Base-by-base conservation (phyloP, 2,329 filamentous ascomycete species). In the Penicillium sp. region DNA sequence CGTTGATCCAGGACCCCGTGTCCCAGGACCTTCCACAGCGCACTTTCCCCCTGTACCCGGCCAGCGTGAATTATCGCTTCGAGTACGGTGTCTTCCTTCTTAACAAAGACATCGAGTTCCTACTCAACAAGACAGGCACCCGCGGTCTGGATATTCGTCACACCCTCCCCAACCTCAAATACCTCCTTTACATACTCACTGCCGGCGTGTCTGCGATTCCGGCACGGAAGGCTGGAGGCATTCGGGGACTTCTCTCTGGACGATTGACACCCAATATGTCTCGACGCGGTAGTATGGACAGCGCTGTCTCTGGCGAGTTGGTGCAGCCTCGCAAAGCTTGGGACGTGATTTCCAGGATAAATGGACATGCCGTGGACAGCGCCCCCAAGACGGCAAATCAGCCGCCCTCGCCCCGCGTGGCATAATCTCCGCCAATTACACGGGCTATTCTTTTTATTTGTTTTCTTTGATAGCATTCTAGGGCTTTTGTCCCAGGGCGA, bases 71-170 rank as follows among this genome's bases (percentile, higher is more conserved):
- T 41, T 97, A 92, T 75, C 86, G 92, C 2, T 97, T 97, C 70
- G 92, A 97, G 63, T 99, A 97, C 69, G 94, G 81, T 10, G 94
- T 96, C 67, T 99, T 97, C 64, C 76, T 97, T n/a, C 80, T 99
- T 13, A 97, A 97, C 75, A 96, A 97, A 73, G 79, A 97, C 66
- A 92, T 99, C 50, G 92, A 97, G 61, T 78, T 85, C 43, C 68
- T 88, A 10, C 76, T 84, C 62, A 81, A 79, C 53, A 74, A 76
- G 1, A 85, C 91, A 58, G 87, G 87, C 0, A 76, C 96, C 11
- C 85, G 87, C 42, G 86, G 95, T 1, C 81, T 96, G 56, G 94
- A 99, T 65, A 90, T 96, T 16, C 83, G 94, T 4, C 90, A 97
- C 61, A 95, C 92, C 0, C 75, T 97, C 6, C 91, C 92, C 1